Conservation (phyloP, 352 stramenopile species). For the Aphanomyces astaci region DNA sequence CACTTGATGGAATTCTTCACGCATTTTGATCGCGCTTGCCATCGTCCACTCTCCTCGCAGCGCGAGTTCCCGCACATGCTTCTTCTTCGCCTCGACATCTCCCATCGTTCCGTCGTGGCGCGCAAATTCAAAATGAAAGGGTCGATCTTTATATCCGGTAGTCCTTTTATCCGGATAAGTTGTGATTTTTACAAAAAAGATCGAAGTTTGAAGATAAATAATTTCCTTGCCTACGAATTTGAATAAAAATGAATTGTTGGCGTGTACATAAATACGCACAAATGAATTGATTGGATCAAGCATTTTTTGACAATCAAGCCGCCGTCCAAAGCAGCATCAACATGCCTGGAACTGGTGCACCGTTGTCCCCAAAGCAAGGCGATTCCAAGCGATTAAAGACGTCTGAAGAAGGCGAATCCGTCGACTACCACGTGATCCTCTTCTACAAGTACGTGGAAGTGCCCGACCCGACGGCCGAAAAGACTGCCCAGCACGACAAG, state of each 20-base stretch:
- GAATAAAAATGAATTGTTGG: neutral
- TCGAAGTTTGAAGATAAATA: neutral
- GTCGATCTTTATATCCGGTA: neutral
- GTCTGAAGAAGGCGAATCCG: neutral
- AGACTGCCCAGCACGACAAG: constrained; percentile 42
- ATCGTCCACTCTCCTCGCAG: constrained; percentile 12
- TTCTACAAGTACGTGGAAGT: constrained; percentile 76
- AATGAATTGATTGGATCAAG: constrained; percentile 15
- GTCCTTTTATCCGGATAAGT: neutral
- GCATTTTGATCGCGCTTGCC: neutral
- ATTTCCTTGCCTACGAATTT: neutral
- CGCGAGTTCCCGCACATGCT: constrained; percentile 61
- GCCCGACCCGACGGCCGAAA: constrained; percentile 29
- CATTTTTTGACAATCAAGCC: neutral
- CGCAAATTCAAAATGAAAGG: constrained; percentile 1
- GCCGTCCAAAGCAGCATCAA: neutral
- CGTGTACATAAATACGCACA: neutral
- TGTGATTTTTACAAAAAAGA: neutral
- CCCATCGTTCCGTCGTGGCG: neutral
- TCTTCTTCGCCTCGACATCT: constrained; percentile 43
- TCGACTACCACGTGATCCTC: constrained; percentile 49
- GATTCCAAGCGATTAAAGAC: constrained; percentile 15
- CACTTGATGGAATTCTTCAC: neutral
- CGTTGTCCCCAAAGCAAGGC: neutral
- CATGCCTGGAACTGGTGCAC: neutral